Conservation (phyloP, 192 early-diverging fungal species). For the Coemansia guatemalensis region DNA sequence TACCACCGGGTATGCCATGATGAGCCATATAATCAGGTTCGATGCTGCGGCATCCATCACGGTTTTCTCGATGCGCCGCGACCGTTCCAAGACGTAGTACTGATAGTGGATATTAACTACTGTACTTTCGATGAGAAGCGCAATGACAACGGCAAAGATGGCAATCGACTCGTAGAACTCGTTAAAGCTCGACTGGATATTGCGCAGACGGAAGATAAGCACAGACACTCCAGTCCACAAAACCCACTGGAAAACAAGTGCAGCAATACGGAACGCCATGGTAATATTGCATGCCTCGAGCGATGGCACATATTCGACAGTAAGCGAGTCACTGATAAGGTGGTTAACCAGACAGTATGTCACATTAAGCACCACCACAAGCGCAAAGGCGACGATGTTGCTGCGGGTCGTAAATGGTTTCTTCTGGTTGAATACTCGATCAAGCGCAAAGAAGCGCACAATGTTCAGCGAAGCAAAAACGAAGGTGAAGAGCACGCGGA, state of each 20-base stretch:
- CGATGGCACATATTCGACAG: constrained; percentile 1
- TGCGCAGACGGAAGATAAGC: constrained; percentile 41
- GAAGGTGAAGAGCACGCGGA: constrained; percentile 34
- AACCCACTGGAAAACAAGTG: constrained; percentile 33
- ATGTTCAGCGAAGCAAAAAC: constrained; percentile 29
- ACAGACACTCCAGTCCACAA: constrained; percentile 27
- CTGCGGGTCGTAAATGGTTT: constrained; percentile 35
- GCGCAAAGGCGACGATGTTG: neutral
- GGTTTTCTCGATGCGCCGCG: constrained; percentile 30
- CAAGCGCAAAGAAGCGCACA: constrained; percentile 41
- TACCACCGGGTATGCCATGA: constrained; percentile 27
- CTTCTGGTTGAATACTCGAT: constrained; percentile 42
- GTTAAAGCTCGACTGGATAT: constrained; percentile 51
- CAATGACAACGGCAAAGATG: constrained; percentile 29
- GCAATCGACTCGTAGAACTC: constrained; percentile 43
- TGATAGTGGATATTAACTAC: constrained; percentile 22
- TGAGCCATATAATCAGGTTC: constrained; percentile 30
- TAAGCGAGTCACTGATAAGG: constrained; percentile 11
- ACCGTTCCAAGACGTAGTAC: constrained; percentile 25
- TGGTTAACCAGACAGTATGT: constrained; percentile 18
- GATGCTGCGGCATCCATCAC: constrained; percentile 20
- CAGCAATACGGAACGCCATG: constrained; percentile 17
- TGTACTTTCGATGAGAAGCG: constrained; percentile 22
- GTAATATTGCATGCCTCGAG: constrained; percentile 23
- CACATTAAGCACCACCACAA: constrained; percentile 19